Base-by-base conservation (phyloP, 768 basidiomycete species). In the Mycena albidolilacea region DNA sequence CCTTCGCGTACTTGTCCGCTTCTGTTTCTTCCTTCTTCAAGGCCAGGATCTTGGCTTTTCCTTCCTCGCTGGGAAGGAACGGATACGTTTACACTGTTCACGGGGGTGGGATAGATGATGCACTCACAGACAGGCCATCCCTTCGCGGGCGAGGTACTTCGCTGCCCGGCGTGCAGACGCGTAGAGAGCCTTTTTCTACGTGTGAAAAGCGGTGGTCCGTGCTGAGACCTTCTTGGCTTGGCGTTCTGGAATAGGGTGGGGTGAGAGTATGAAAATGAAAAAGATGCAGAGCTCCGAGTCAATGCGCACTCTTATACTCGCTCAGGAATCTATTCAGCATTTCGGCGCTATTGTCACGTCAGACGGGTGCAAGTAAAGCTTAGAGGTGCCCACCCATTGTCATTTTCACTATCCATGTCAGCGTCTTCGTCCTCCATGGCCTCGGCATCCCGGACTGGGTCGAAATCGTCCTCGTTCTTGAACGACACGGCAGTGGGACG, bases 141-240 rank as follows among this genome's bases (percentile, higher is more conserved):
- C 83, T 10, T 78, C 72, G 63, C 72, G 77, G 1, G 78, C 79
- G 7, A 84, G 67, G 37, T 79, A 79, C 67, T 79, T 80, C 2
- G 79, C 79, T 39, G 75, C 73, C 67, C 79, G 78, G 65, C 85
- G 81, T 23, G 83, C 82, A 9, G 80, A 72, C 7, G 78, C 74
- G 74, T 81, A 86, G 55, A 85, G 76, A 12, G 75, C 78, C 50
- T 81, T 81, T 69, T 83, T 84, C 67, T 81, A 78, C 21, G 64
- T 78, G 17, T 80, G 73, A 79, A 83, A 61, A 11, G 78, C 78
- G 30, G 78, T 77, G 11, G 76, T 59, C 17, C 79, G 77, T 9
- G 78, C 73, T 5, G 80, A 69, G 2, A 70, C 58, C 65, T 79
- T 82, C 74, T 78, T 81, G 21, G 78, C 76, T 64, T 81, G 79